These are phyloP conservation scores for Stachybotrys elegans DNA, from an alignment of 2,329 filamentous ascomycete species.

Conservation along the genomic window DNA sequence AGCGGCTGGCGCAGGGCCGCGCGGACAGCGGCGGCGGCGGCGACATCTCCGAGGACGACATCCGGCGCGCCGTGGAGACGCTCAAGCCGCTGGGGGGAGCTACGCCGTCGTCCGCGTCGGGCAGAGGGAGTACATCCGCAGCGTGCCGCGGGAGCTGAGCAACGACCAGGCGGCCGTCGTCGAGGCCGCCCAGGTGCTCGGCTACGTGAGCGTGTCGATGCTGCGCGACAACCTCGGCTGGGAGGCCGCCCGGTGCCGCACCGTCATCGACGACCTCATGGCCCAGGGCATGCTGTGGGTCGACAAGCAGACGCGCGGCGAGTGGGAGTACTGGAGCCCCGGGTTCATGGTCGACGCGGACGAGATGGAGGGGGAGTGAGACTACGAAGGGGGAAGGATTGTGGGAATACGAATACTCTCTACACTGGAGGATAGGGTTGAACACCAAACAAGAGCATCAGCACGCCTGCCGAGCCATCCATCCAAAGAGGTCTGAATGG, in stretches of 20 bases:
- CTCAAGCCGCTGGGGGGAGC: constrained; percentile 83
- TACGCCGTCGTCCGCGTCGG: constrained; percentile 84
- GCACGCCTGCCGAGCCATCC: too few relatives aligned
- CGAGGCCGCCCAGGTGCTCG: constrained; percentile 83
- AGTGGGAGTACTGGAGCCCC: constrained; percentile 93
- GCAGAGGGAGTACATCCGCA: constrained; percentile 80
- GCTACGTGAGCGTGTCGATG: constrained; percentile 88
- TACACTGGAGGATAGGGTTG: not conserved
- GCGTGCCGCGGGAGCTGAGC: constrained; percentile 91
- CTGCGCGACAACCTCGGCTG: constrained; percentile 80
- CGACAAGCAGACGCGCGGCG: constrained; percentile 68
- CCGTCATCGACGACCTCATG: constrained; percentile 84
- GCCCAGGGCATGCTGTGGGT: constrained; percentile 91
- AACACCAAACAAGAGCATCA: not conserved
- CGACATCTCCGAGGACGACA: constrained; percentile 86
- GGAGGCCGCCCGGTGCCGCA: constrained; percentile 79
- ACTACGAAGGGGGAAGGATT: not conserved
- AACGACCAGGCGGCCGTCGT: constrained; percentile 89
- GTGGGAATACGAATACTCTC: too few relatives aligned
- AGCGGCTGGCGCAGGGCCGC: constrained; percentile 66
- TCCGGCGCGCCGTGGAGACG: constrained; percentile 81
- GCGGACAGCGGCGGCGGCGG: constrained; percentile 63
- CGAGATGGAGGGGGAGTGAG: too few relatives aligned
- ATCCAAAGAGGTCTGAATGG: too few relatives aligned
- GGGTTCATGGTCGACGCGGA: constrained; percentile 58